These are phyloP conservation scores for Anisodus tanguticus DNA, from an alignment of 257 asterid genomes.

Conservation along the genomic window DNA sequence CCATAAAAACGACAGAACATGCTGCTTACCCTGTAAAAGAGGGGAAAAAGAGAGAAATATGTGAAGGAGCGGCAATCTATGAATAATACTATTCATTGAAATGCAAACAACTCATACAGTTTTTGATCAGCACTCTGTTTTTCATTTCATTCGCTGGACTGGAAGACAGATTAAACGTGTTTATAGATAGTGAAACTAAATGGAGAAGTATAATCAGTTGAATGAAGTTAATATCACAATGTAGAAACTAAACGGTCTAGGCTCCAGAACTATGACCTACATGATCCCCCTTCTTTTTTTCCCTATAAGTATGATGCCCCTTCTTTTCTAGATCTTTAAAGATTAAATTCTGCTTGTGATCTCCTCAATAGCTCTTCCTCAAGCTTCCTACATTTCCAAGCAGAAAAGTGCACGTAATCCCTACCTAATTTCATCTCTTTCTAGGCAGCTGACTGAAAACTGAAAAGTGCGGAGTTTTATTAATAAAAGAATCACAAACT, in stretches of 20 bases:
- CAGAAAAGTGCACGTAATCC: neutral
- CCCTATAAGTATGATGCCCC: neutral
- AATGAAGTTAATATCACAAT: neutral
- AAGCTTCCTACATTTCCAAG: neutral
- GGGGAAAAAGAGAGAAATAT: constrained; percentile 2
- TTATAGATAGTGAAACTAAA: constrained; percentile 17
- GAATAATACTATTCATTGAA: neutral
- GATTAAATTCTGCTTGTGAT: neutral
- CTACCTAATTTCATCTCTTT: constrained; percentile 17
- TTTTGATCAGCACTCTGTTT: neutral
- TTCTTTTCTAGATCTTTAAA: constrained; percentile 7
- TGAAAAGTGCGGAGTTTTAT: neutral
- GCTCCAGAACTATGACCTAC: constrained; percentile 13
- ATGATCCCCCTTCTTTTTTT: neutral
- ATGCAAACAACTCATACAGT: constrained; percentile 2
- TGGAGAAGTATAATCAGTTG: constrained; percentile 2
- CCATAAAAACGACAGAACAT: neutral
- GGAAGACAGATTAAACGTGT: neutral
- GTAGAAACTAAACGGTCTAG: neutral
- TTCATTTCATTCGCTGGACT: neutral
- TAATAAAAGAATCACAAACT: neutral
- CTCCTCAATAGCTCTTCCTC: constrained; percentile 9
- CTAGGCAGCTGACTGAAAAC: neutral
- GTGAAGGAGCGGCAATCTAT: neutral
- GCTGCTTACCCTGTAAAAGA: neutral